These are phyloP conservation scores for Puccinia brachypodii DNA, from an alignment of 1,284 basidiomycete genomes.

Conservation along the genomic window DNA sequence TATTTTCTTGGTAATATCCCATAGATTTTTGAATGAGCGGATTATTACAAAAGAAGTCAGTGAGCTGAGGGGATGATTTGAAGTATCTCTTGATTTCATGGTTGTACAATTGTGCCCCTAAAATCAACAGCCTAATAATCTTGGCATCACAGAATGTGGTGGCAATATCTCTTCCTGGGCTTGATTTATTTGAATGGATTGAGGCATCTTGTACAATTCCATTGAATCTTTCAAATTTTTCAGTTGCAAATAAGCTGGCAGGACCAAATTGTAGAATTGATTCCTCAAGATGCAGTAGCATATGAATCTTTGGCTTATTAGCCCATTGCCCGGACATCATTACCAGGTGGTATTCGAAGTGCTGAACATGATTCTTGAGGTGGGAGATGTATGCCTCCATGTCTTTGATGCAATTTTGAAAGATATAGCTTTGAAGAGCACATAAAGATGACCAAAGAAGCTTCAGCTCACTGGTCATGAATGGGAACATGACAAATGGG, in stretches of 20 bases:
- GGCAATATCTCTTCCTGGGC: neutral
- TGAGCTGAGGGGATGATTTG: neutral
- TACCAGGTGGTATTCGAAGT: neutral
- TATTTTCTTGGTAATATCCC: neutral
- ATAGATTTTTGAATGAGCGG: neutral
- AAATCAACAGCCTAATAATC: neutral
- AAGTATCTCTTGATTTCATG: neutral
- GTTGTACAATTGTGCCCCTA: neutral
- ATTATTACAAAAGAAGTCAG: neutral
- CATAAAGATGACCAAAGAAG: slow-evolving; percentile 57
- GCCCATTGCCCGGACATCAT: slow-evolving; percentile 54
- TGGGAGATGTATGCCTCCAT: slow-evolving; percentile 54
- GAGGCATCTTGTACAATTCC: neutral
- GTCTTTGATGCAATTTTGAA: slow-evolving; percentile 55
- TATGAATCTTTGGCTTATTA: slow-evolving; percentile 59
- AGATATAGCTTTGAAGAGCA: slow-evolving; percentile 50
- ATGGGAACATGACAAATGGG: slow-evolving; percentile 58
- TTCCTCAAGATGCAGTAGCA: slow-evolving; percentile 51
- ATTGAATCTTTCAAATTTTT: neutral
- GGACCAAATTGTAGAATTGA: slow-evolving; percentile 47
- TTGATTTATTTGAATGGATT: neutral
- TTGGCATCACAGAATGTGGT: neutral
- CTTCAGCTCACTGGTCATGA: slow-evolving; percentile 51
- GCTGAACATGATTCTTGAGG: neutral
- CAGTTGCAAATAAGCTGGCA: neutral